These are phyloP conservation scores for Akanthomyces dipterigenus DNA, from an alignment of 2,329 filamentous ascomycete genomes.

Conservation along the genomic window DNA sequence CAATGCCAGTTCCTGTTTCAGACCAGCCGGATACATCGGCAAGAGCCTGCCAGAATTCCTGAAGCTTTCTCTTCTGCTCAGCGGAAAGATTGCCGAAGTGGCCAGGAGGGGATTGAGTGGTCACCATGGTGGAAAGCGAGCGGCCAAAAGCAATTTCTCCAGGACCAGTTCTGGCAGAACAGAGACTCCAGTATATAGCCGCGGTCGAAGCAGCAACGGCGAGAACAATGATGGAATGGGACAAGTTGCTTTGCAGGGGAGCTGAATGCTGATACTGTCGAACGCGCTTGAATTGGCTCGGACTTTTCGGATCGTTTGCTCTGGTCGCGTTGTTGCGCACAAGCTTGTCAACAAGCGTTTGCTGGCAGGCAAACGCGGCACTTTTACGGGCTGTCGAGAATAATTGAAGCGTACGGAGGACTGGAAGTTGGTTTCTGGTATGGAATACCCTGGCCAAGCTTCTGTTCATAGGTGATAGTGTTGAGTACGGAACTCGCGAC, in stretches of 20 bases:
- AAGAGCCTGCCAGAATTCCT: constrained; percentile 74
- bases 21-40: constrained; percentile 67
- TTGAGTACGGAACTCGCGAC: not conserved
- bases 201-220: not conserved
- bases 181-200: not conserved
- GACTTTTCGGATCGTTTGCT: no score
- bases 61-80: constrained; percentile 82
- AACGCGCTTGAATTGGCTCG: not conserved
- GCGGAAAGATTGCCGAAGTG: constrained; percentile 80
- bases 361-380: not conserved
- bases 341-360: not conserved
- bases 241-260: not conserved
- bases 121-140: constrained; percentile 28
- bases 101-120: constrained; percentile 50
- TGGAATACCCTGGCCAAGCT: not conserved
- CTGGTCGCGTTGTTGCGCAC: not conserved
- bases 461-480: constrained; percentile 1
- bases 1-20: constrained; percentile 20
- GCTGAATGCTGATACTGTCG: not conserved
- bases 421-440: not conserved
- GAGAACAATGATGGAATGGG: not conserved
- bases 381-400: not conserved
- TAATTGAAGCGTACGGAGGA: not conserved
- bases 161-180: not conserved
- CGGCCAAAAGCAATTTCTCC: not conserved